Evolutionary conservation across 306 rosid genomes (phyloP).

Genomic region (Urtica urens): DNA sequence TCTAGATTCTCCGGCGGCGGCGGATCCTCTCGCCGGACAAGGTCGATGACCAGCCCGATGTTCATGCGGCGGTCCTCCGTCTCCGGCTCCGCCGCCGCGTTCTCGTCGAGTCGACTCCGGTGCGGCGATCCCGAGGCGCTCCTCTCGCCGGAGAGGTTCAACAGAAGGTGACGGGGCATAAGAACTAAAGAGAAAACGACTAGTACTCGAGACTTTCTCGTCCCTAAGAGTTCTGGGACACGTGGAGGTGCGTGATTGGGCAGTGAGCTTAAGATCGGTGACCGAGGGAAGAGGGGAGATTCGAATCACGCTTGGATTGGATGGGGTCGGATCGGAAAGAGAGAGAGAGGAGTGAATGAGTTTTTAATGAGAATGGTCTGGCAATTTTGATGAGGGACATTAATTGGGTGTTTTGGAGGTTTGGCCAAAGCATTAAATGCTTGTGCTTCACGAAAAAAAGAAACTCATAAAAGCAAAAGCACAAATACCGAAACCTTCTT

Average conservation of each 20-base stretch:
- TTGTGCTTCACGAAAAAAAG: not conserved
- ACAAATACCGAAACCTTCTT: constrained; percentile 5
- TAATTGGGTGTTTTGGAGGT: constrained; percentile 12
- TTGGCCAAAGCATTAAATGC: constrained; percentile 12
- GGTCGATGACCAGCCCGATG: constrained; percentile 87
- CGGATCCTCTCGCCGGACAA: constrained; percentile 66
- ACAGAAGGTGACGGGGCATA: constrained; percentile 26
- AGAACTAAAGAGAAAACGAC: no score
- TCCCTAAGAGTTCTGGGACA: constrained; percentile 8
- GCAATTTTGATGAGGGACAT: constrained; percentile 23
- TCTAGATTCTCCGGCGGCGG: constrained; percentile 50
- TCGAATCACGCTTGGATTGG: constrained; percentile 1
- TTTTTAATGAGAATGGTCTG: constrained; percentile 25
- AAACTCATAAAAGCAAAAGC: not conserved
- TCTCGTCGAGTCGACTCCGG: constrained; percentile 73
- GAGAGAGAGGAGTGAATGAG: constrained; percentile 24
- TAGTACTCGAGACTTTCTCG: not conserved
- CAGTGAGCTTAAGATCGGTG: constrained; percentile 4
- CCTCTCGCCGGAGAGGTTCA: constrained; percentile 85
- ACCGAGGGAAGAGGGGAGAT: constrained; percentile 29
- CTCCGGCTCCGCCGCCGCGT: constrained; percentile 23
- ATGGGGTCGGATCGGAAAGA: not conserved
- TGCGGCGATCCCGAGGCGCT: constrained; percentile 99
- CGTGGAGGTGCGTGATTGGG: constrained; percentile 39
- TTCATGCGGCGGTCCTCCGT: constrained; percentile 62